phyloP scores from a whole-genome alignment of 176 grass and related monocot species.

The Aegilops umbellulata region DNA sequence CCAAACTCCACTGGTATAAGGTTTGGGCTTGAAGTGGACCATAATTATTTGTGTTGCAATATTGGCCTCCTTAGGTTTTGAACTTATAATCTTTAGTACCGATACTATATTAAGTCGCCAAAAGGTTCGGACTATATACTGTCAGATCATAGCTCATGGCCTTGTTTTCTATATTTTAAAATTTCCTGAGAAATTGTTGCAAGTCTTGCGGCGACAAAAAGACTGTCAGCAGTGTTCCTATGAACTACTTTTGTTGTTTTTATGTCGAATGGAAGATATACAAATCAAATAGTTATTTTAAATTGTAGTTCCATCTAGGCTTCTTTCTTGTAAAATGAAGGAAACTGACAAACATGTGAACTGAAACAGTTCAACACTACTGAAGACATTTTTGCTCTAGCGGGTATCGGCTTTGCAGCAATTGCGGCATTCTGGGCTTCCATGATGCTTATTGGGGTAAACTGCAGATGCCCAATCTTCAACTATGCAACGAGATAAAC shows the following conservation, averaged over 20 bases:
- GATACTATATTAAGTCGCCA: neutral
- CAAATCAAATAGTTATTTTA: neutral
- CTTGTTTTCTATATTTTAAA: too few relatives aligned
- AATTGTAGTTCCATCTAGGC: neutral
- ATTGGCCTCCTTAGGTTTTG: neutral
- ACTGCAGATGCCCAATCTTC: neutral
- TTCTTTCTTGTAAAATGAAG: neutral
- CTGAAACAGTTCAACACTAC: conserved; percentile 53
- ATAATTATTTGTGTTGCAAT: neutral
- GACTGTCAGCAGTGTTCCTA: neutral
- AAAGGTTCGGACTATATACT: too few relatives aligned
- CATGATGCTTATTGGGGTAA: conserved; percentile 59
- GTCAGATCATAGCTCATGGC: too few relatives aligned
- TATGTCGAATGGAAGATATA: neutral
- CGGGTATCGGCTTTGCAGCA: conserved; percentile 70
- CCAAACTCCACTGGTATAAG: neutral
- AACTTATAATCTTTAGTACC: neutral
- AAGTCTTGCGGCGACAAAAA: neutral
- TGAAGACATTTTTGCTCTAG: conserved; percentile 81
- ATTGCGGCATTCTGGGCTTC: conserved; percentile 79
- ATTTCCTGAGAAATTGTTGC: too few relatives aligned
- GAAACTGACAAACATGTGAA: neutral
- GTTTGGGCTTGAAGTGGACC: neutral
- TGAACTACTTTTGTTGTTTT: neutral
- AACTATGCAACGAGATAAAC: neutral